Base-by-base conservation (phyloP, 805 yeast species). In the Metschnikowia picachoensis region DNA sequence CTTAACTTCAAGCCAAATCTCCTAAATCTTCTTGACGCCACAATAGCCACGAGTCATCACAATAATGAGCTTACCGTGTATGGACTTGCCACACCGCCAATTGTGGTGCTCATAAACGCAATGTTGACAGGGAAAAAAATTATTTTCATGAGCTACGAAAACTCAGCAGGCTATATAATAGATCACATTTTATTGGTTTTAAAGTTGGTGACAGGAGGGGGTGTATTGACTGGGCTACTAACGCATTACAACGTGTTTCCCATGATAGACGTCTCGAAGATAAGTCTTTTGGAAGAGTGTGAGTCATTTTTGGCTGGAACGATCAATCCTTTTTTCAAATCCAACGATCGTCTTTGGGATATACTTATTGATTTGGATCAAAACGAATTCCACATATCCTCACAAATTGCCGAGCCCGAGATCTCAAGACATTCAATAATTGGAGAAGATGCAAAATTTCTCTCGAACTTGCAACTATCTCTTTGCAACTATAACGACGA, bases 281-380 rank as follows among this genome's bases (percentile, higher is more conserved):
- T 82, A 37, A 82, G 79, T 48, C 51, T 74, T 1, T 60, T 81
- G 41, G 69, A 70, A 49, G 64, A 58, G 42, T 72, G 66, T 49
- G 67, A 55, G 29, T 66, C 65, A 28, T 79, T 68, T 53, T 64
- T 85, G 39, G 75, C 85, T 2, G 92, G 92, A 3, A 83, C 89
- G 3, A 79, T 84, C 35, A 85, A 85, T 58, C 77, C 84, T 13
- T 75, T 82, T 35, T 78, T 85, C 58, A 80, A 79, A 55, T 72
- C 76, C 30, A 75, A 75, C 46, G 70, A 67, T 30, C 70, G 70
- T 37, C 57, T 77, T 16, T 84, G 86, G 85, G 87, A 85, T 60
- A 60, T 80, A 30, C 72, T 79, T 49, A 77, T 80, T 46, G 83
- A 85, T 59, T 55, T 85, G 50, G 90, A 83, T 55, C 41, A 71